phyloP scores from a whole-genome alignment of 768 basidiomycete species.

The Lentinula lateritia region DNA sequence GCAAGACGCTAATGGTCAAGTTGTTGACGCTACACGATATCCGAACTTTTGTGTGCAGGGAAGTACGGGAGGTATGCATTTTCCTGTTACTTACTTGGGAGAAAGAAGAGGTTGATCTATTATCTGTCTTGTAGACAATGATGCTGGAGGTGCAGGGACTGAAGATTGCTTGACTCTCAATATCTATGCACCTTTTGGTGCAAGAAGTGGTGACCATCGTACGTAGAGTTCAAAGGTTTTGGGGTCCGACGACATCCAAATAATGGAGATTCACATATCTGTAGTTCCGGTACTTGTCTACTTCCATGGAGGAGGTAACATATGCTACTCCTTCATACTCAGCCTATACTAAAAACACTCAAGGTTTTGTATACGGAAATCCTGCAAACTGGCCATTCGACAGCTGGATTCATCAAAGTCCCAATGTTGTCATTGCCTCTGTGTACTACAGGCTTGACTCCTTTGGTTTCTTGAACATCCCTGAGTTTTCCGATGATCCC shows the following conservation, averaged over 20 bases:
- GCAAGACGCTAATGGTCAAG: constrained; percentile 24
- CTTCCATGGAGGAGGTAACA: constrained; percentile 40
- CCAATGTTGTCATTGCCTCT: constrained; percentile 58
- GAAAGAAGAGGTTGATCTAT: neutral
- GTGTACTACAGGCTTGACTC: constrained; percentile 61
- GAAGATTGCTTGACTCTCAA: constrained; percentile 69
- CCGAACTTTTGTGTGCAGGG: constrained; percentile 61
- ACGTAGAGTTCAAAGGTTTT: constrained; percentile 11
- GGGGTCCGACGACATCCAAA: neutral
- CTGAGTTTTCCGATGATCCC: constrained; percentile 37
- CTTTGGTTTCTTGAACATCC: constrained; percentile 56
- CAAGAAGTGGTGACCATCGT: constrained; percentile 43
- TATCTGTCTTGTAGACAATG: constrained; percentile 32
- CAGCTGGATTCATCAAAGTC: constrained; percentile 57
- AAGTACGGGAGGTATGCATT: constrained; percentile 35
- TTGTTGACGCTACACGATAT: constrained; percentile 48
- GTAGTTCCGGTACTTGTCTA: constrained; percentile 21
- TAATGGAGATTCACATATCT: constrained; percentile 21
- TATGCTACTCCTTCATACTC: neutral
- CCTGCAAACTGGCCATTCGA: constrained; percentile 64
- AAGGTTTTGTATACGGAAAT: constrained; percentile 55
- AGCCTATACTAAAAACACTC: neutral
- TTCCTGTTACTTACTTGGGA: neutral
- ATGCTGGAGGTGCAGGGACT: constrained; percentile 57
- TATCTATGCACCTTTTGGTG: constrained; percentile 49